Evolutionary conservation across 1,284 basidiomycete species (phyloP).

Genomic region (Tilletia indica): DNA sequence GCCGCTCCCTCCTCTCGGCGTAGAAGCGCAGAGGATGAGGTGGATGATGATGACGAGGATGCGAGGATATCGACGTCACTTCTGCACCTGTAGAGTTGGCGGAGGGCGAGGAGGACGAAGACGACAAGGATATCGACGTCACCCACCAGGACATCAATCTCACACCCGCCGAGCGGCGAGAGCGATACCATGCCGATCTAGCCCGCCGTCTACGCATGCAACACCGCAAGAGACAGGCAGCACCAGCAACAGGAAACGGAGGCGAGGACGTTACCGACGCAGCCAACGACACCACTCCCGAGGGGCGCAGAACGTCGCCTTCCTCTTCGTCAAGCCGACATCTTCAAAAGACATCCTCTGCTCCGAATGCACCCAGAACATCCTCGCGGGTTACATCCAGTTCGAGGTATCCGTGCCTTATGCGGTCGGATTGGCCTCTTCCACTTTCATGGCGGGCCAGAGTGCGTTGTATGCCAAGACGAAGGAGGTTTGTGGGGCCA

Average conservation of each 20-base stretch:
- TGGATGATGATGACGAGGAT: background rate
- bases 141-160: background rate
- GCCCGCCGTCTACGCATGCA: background rate
- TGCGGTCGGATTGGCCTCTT: slow-evolving; percentile 42
- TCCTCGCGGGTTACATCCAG: slow-evolving; percentile 45
- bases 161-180: background rate
- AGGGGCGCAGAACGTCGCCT: slow-evolving; percentile 43
- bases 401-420: slow-evolving; percentile 50
- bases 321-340: slow-evolving; percentile 41
- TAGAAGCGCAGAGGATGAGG: background rate
- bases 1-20: background rate
- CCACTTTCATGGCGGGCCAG: slow-evolving; percentile 38
- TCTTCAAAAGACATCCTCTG: slow-evolving; percentile 41
- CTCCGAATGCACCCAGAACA: slow-evolving; percentile 41
- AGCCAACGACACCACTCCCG: background rate
- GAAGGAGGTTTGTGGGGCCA: slow-evolving; percentile 33
- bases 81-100: too few relatives aligned
- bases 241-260: too few relatives aligned
- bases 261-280: too few relatives aligned
- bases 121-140: slow-evolving; percentile 19
- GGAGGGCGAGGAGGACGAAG: slow-evolving; percentile 17
- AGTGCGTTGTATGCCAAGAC: slow-evolving; percentile 40
- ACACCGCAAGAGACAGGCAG: too few relatives aligned
- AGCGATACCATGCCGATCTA: background rate
- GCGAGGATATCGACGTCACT: background rate